These are phyloP conservation scores for Pistacia vera DNA, from an alignment of 345 rosid species.

Conservation along the genomic window DNA sequence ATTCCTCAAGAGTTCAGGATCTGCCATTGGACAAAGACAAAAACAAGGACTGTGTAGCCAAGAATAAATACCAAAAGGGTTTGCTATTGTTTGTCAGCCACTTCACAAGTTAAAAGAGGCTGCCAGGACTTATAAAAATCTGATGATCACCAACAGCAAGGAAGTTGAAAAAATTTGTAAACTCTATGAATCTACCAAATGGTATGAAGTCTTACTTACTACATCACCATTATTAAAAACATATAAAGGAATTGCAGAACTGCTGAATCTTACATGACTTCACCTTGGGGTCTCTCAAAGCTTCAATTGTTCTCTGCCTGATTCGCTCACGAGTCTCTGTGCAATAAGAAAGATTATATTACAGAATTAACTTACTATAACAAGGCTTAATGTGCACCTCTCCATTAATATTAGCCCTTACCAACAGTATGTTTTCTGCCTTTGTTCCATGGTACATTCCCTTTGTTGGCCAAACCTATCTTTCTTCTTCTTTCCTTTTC, in stretches of 20 bases:
- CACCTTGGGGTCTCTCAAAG: constrained; percentile 93
- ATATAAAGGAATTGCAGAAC: constrained; percentile 20
- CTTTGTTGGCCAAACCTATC: constrained; percentile 73
- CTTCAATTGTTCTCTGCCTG: constrained; percentile 82
- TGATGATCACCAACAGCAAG: constrained; percentile 1
- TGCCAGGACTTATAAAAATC: neutral
- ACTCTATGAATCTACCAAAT: constrained; percentile 1
- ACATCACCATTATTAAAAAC: constrained; percentile 7
- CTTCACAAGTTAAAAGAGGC: neutral
- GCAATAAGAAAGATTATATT: constrained; percentile 16
- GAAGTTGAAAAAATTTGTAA: neutral
- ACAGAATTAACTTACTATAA: constrained; percentile 17
- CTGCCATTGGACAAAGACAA: neutral
- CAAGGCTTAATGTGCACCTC: constrained; percentile 2
- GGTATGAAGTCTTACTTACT: constrained; percentile 3
- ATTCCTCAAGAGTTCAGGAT: neutral
- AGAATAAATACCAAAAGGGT: neutral
- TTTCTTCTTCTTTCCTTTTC: constrained; percentile 60
- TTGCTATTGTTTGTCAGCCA: neutral
- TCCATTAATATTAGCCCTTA: constrained; percentile 22
- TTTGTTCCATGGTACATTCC: constrained; percentile 88
- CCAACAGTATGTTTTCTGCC: constrained; percentile 75
- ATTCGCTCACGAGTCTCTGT: constrained; percentile 75
- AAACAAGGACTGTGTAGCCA: neutral
- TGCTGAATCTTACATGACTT: constrained; percentile 72